phyloP scores from a whole-genome alignment of 2,329 filamentous ascomycete genomes.

The Aspergillus persii region DNA sequence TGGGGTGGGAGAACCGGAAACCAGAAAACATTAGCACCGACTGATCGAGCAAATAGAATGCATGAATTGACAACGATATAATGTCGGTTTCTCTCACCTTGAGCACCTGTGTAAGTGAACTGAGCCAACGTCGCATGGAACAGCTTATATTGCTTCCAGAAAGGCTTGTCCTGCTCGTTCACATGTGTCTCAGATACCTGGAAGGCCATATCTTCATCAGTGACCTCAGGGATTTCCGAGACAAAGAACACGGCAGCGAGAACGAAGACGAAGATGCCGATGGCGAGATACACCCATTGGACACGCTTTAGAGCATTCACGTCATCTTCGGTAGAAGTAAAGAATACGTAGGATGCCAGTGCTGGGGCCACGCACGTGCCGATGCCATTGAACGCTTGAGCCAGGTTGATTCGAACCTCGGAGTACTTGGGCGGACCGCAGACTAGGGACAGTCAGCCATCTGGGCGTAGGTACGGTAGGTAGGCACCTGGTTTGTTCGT shows the following conservation, averaged over 20 bases:
- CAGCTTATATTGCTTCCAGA: conserved; percentile 69
- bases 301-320: conserved; percentile 62
- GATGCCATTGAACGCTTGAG: conserved; percentile 75
- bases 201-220: conserved; percentile 65
- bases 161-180: conserved; percentile 57
- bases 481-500: too few species aligned
- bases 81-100: conserved; percentile 46
- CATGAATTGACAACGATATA: not conserved
- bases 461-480: not conserved
- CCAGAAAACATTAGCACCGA: conserved; percentile 13
- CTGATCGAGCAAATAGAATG: not conserved
- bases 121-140: conserved; percentile 75
- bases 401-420: conserved; percentile 73
- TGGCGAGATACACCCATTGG: conserved; percentile 78
- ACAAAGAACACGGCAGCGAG: conserved; percentile 67
- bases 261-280: conserved; percentile 68
- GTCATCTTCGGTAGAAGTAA: conserved; percentile 60
- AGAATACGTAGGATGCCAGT: conserved; percentile 71
- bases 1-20: conserved; percentile 15
- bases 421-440: conserved; percentile 74
- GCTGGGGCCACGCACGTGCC: conserved; percentile 72
- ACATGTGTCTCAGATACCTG: conserved; percentile 58
- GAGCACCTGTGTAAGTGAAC: conserved; percentile 77
- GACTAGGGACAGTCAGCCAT: conserved; percentile 42
- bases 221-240: conserved; percentile 69